phyloP scores from a whole-genome alignment of 2,329 filamentous ascomycete species.

The Onygenales sp. region DNA sequence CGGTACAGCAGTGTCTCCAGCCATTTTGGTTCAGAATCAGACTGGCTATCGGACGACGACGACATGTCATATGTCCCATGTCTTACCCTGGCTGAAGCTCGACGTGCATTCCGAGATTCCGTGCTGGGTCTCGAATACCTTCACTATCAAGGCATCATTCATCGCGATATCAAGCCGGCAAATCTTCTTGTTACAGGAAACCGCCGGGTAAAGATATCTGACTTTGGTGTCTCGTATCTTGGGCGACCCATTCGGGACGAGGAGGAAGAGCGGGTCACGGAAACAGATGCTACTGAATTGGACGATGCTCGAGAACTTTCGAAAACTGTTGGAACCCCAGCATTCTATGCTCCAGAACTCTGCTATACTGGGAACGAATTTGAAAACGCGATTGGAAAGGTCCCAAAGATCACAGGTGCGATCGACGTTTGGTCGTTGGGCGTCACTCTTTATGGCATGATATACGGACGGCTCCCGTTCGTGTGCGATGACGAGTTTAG shows the following conservation, averaged over 20 bases:
- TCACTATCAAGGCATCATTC: constrained; percentile 76
- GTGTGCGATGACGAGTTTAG: constrained; percentile 84
- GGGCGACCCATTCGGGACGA: constrained; percentile 78
- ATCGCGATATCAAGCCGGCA: constrained; percentile 78
- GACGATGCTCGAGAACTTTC: constrained; percentile 94
- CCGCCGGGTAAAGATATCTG: constrained; percentile 90
- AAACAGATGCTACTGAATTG: constrained; percentile 75
- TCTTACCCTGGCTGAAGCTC: constrained; percentile 75
- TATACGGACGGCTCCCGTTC: constrained; percentile 90
- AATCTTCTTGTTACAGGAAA: constrained; percentile 82
- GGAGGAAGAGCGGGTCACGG: constrained; percentile 66
- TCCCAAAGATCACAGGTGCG: constrained; percentile 73
- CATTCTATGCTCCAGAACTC: constrained; percentile 93
- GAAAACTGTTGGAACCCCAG: constrained; percentile 94
- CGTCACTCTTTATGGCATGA: constrained; percentile 89
- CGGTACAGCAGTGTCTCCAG: constrained; percentile 76
- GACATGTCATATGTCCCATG: constrained; percentile 91
- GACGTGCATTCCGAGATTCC: constrained; percentile 82
- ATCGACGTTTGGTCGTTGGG: constrained; percentile 97
- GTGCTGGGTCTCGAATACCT: constrained; percentile 89
- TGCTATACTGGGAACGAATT: constrained; percentile 74
- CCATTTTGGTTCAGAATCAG: constrained; percentile 34
- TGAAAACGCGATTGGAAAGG: constrained; percentile 42
- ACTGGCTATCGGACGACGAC: constrained; percentile 50
- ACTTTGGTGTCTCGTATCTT: constrained; percentile 97